These are phyloP conservation scores for Schwanniomyces polymorphus DNA, from an alignment of 805 yeast genomes.

Conservation along the genomic window DNA sequence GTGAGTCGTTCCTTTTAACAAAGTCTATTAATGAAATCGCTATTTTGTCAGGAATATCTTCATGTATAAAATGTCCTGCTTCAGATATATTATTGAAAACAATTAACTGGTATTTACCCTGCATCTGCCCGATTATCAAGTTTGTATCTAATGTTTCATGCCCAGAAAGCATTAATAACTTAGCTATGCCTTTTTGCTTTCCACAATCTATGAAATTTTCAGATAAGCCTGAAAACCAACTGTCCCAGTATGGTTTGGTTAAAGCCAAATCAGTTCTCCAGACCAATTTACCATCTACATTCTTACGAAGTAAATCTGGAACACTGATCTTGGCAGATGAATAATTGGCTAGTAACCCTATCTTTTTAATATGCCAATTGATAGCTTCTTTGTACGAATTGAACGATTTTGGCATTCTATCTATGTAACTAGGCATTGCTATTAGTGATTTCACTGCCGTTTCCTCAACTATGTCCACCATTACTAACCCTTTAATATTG, in stretches of 20 bases:
- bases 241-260: constrained; percentile 72
- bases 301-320: constrained; percentile 56
- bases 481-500: constrained; percentile 62
- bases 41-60: constrained; percentile 75
- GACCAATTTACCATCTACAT: constrained; percentile 16
- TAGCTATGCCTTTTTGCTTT: constrained; percentile 43
- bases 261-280: constrained; percentile 68
- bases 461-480: constrained; percentile 93
- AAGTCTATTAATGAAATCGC: constrained; percentile 56
- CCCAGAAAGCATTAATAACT: constrained; percentile 80
- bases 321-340: constrained; percentile 75
- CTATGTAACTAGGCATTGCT: constrained; percentile 67
- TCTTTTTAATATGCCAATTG: constrained; percentile 70
- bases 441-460: constrained; percentile 72
- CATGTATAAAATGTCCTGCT: constrained; percentile 93
- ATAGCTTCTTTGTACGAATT: constrained; percentile 57
- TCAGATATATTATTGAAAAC: constrained; percentile 57
- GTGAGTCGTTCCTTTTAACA: constrained; percentile 44
- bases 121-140: constrained; percentile 96
- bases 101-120: constrained; percentile 88
- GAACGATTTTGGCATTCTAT: constrained; percentile 65
- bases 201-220: constrained; percentile 39
- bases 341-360: constrained; percentile 52
- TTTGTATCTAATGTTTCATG: constrained; percentile 84
- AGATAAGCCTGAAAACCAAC: constrained; percentile 81